These are phyloP conservation scores for Colletotrichum tanaceti DNA, from an alignment of 2,329 filamentous ascomycete species.

Conservation along the genomic window DNA sequence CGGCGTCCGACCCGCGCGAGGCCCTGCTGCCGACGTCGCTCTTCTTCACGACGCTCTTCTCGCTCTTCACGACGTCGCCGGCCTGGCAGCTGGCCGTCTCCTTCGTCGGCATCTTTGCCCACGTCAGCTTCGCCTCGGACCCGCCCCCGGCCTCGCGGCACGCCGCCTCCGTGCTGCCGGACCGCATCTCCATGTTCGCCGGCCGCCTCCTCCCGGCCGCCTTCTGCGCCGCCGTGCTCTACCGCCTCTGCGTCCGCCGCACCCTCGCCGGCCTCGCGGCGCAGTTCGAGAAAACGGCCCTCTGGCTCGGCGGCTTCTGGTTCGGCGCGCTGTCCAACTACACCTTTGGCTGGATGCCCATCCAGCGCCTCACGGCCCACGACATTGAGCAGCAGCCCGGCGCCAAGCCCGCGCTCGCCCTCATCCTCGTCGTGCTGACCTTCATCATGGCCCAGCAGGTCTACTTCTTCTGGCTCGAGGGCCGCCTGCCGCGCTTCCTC, in stretches of 20 bases:
- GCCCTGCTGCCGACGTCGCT: constrained; percentile 84
- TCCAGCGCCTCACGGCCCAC: constrained; percentile 87
- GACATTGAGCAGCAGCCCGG: constrained; percentile 91
- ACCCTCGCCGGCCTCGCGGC: constrained; percentile 79
- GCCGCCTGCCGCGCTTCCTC: constrained; percentile 80
- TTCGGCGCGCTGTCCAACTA: constrained; percentile 93
- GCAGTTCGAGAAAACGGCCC: constrained; percentile 87
- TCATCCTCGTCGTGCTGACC: constrained; percentile 78
- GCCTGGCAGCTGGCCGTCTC: constrained; percentile 85
- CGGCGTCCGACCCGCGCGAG: constrained; percentile 84
- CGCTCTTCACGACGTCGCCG: constrained; percentile 83
- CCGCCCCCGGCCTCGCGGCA: constrained; percentile 70
- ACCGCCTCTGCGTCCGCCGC: constrained; percentile 81
- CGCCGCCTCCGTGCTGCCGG: constrained; percentile 74
- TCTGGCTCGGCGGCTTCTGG: constrained; percentile 93
- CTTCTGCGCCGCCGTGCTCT: constrained; percentile 89
- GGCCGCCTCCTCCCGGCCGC: constrained; percentile 87
- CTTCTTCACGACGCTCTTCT: constrained; percentile 80
- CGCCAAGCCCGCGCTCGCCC: constrained; percentile 81
- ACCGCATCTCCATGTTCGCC: constrained; percentile 31
- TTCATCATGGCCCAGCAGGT: constrained; percentile 79
- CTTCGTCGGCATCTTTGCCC: constrained; percentile 87
- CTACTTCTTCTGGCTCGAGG: constrained; percentile 88
- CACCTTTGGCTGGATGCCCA: constrained; percentile 93
- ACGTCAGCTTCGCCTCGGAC: constrained; percentile 90